Percentiles rank a stretch among this genome's conserved stretches.
phyloP scores from a whole-genome alignment of 148 eudicot genomes.

The Gaultheria prostrata region DNA sequence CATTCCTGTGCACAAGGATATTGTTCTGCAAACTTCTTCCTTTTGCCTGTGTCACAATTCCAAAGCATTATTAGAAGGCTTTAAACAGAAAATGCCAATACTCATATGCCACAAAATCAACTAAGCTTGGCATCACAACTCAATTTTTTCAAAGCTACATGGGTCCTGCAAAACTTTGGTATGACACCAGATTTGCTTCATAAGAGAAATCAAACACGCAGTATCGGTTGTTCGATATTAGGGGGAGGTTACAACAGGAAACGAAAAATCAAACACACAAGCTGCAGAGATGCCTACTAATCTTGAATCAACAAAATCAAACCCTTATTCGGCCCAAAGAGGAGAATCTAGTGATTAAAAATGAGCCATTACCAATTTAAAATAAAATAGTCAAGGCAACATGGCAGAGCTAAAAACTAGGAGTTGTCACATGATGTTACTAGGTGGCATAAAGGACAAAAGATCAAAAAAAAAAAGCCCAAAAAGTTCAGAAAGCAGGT shows the following conservation, averaged over 20 bases:
- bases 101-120: background rate
- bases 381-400: background rate
- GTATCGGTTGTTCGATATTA: background rate
- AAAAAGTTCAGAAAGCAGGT: background rate
- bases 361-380: background rate
- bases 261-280: too few species aligned
- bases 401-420: slow-evolving; percentile 2
- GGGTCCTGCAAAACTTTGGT: background rate
- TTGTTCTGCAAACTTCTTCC: slow-evolving; percentile 84
- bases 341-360: background rate
- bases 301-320: background rate
- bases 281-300: background rate
- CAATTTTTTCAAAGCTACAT: background rate
- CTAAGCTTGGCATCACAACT: background rate
- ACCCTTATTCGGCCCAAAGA: background rate
- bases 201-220: background rate
- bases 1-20: slow-evolving; percentile 95
- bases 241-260: background rate
- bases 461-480: background rate
- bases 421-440: background rate
- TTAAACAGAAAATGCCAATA: background rate
- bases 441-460: background rate
- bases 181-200: background rate
- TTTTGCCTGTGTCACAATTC: slow-evolving; percentile 56
- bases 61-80: background rate